These are phyloP conservation scores for Phyllosticta capitalensis DNA, from an alignment of 2,329 filamentous ascomycete genomes.

Conservation along the genomic window DNA sequence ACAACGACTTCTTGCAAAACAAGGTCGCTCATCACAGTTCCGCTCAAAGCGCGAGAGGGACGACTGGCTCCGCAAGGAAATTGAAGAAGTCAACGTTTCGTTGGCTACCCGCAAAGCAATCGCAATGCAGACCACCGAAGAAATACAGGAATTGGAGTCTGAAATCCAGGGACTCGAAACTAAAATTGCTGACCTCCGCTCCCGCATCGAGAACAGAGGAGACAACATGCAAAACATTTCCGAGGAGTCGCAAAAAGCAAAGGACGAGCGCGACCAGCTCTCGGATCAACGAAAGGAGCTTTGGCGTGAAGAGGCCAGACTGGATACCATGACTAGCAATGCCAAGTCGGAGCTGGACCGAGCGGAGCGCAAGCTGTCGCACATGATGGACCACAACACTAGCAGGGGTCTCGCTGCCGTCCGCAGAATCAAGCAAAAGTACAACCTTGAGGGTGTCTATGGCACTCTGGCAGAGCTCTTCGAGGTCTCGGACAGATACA, in stretches of 20 bases:
- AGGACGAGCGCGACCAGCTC: conserved; percentile 67
- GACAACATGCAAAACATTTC: conserved; percentile 63
- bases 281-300: conserved; percentile 81
- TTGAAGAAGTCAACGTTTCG: conserved; percentile 67
- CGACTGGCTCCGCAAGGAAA: conserved; percentile 68
- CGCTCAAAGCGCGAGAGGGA: conserved; percentile 83
- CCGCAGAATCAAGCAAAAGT: conserved; percentile 67
- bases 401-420: conserved; percentile 81
- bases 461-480: conserved; percentile 92
- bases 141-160: conserved; percentile 61
- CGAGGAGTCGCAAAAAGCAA: conserved; percentile 65
- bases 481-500: conserved; percentile 73
- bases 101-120: conserved; percentile 76
- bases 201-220: conserved; percentile 69
- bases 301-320: conserved; percentile 79
- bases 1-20: conserved; percentile 80
- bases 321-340: conserved; percentile 67
- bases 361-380: conserved; percentile 66
- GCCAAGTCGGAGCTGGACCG: conserved; percentile 67
- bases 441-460: conserved; percentile 76
- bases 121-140: conserved; percentile 72
- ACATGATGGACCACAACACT: conserved; percentile 84
- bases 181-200: conserved; percentile 60
- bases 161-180: conserved; percentile 64
- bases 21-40: conserved; percentile 80